phyloP scores from a whole-genome alignment of 78 protist species.

The Tieghemostelium lacteum region DNA sequence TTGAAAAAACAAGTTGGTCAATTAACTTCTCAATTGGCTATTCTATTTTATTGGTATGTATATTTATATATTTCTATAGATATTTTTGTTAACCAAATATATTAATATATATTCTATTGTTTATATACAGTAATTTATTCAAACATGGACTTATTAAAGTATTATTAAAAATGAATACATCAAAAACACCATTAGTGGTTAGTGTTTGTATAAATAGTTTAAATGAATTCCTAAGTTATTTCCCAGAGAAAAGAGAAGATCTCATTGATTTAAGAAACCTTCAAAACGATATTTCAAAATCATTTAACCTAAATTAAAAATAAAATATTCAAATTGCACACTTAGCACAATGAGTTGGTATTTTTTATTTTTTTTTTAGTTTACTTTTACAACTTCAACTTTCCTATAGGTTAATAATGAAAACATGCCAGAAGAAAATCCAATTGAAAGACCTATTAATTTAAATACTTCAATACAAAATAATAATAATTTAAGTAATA shows the following conservation, averaged over 20 bases:
- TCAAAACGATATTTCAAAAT: conserved; percentile 23
- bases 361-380: too few relatives aligned
- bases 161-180: background rate
- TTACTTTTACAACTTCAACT: too few relatives aligned
- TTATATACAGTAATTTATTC: conserved; percentile 26
- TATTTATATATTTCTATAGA: background rate
- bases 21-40: conserved; percentile 68
- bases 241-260: conserved; percentile 79
- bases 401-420: too few relatives aligned
- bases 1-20: conserved; percentile 75
- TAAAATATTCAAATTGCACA: too few relatives aligned
- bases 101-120: background rate
- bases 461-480: too few relatives aligned
- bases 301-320: background rate
- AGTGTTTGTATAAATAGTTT: conserved; percentile 36
- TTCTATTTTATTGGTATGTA: conserved; percentile 46
- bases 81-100: background rate
- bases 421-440: too few relatives aligned
- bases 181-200: conserved; percentile 11
- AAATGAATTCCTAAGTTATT: conserved; percentile 61
- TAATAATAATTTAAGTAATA: too few relatives aligned
- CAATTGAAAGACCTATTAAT: too few relatives aligned
- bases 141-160: conserved; percentile 10
- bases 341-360: too few relatives aligned
- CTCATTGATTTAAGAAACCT: conserved; percentile 25